Percentiles rank a stretch among this genome's conserved stretches.
Conservation (phyloP, 2,329 filamentous ascomycete species). For the Aspergillus sp. region DNA sequence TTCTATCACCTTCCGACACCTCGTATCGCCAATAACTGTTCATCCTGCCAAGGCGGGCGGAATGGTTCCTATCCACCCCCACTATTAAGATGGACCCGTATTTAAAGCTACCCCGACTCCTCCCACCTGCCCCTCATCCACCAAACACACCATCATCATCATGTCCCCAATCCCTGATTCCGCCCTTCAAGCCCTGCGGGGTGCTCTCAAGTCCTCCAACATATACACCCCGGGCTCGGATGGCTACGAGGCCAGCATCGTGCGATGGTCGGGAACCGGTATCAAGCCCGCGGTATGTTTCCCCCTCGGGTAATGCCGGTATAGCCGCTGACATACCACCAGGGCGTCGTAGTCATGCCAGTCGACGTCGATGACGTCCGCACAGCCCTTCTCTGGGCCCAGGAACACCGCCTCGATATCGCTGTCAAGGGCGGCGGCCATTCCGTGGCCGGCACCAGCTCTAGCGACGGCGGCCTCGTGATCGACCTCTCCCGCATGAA, state of each 20-base stretch:
- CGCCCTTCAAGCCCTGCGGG: constrained; percentile 9
- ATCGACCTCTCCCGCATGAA: constrained; percentile 57
- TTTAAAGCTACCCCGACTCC: background rate
- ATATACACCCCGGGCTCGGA: constrained; percentile 22
- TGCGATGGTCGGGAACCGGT: constrained; percentile 33
- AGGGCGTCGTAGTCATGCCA: constrained; percentile 49
- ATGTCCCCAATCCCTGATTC: constrained; percentile 8
- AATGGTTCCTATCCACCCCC: too few relatives aligned
- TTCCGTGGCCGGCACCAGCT: constrained; percentile 55
- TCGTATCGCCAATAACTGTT: too few relatives aligned
- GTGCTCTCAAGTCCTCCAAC: constrained; percentile 9
- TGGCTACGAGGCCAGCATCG: constrained; percentile 22
- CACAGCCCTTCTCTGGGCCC: constrained; percentile 47
- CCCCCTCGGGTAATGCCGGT: background rate
- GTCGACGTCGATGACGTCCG: constrained; percentile 42
- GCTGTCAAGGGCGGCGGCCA: constrained; percentile 38
- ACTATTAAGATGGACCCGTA: background rate
- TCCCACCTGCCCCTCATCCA: background rate
- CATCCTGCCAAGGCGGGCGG: too few relatives aligned
- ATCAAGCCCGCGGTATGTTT: constrained; percentile 27
- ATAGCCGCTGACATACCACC: background rate
- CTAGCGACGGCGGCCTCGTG: constrained; percentile 55
- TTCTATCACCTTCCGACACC: too few relatives aligned
- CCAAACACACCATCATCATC: background rate
- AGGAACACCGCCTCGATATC: constrained; percentile 27